phyloP scores from a whole-genome alignment of 192 early-diverging fungal genomes.

The Coemansia asiatica region DNA sequence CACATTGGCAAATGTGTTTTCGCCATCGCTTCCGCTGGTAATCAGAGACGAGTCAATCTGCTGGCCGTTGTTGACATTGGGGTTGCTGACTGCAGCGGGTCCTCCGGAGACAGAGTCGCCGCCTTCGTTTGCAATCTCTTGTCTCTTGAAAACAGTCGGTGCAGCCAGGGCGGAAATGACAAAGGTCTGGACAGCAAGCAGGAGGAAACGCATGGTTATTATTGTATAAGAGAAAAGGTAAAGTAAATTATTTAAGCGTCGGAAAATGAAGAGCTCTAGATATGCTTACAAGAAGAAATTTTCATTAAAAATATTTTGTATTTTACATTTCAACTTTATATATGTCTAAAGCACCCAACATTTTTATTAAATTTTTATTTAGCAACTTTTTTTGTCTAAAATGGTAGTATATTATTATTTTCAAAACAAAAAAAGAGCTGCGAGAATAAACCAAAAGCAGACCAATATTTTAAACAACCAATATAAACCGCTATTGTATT shows the following conservation, averaged over 20 bases:
- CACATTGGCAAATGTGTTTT: conserved; percentile 19
- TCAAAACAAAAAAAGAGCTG: not conserved
- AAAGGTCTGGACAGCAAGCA: conserved; percentile 19
- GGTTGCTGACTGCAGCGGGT: conserved; percentile 26
- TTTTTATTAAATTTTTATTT: no score
- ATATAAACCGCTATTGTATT: no score
- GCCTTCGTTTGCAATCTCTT: conserved; percentile 22
- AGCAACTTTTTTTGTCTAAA: no score
- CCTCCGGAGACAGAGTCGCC: conserved; percentile 27
- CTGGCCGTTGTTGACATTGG: conserved; percentile 32
- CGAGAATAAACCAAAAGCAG: not conserved
- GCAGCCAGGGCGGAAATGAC: conserved; percentile 22
- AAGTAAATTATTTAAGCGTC: not conserved
- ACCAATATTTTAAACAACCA: no score
- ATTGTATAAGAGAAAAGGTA: not conserved
- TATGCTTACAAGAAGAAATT: no score
- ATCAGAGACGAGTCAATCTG: conserved; percentile 31
- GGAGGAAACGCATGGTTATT: conserved; percentile 26
- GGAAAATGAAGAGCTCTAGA: not conserved
- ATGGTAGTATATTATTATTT: no score
- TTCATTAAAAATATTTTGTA: no score
- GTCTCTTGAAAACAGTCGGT: conserved; percentile 13
- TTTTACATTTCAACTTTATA: no score
- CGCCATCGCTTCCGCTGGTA: conserved; percentile 6
- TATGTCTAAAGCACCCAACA: no score